Evolutionary conservation across 1,139 yeast species (phyloP).

Genomic region (Taiozyma sp.): DNA sequence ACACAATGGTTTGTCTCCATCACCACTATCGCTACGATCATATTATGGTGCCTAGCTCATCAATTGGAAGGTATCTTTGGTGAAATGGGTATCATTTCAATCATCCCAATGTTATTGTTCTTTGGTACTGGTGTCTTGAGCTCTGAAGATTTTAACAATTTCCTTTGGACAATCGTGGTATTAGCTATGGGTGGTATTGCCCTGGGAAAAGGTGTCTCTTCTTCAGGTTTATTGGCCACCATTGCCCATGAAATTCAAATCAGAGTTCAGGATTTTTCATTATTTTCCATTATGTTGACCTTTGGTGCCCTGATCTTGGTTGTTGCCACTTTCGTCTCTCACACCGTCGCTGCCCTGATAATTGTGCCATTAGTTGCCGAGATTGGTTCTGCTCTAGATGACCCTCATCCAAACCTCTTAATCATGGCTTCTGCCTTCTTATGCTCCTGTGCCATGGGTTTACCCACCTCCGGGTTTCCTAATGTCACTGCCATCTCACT

Average conservation of each 20-base stretch:
- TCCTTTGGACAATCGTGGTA: constrained; percentile 90
- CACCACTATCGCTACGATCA: constrained; percentile 67
- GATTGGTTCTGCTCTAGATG: constrained; percentile 69
- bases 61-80: constrained; percentile 70
- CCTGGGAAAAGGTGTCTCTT: constrained; percentile 84
- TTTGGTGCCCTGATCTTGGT: constrained; percentile 77
- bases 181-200: constrained; percentile 97
- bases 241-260: constrained; percentile 67
- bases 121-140: constrained; percentile 85
- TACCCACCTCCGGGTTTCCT: constrained; percentile 96
- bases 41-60: constrained; percentile 81
- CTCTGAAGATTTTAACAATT: constrained; percentile 86
- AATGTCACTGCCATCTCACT: constrained; percentile 92
- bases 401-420: constrained; percentile 45
- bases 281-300: constrained; percentile 64
- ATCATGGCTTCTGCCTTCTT: constrained; percentile 82
- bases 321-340: constrained; percentile 92
- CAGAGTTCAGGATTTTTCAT: constrained; percentile 53
- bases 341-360: constrained; percentile 92
- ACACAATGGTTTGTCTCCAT: constrained; percentile 66
- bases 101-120: constrained; percentile 76
- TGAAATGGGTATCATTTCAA: constrained; percentile 85
- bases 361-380: constrained; percentile 85
- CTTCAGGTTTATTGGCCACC: constrained; percentile 79
- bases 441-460: constrained; percentile 92